These are phyloP conservation scores for Dictyostelium brefeldianum DNA, from an alignment of 78 protist genomes.

Conservation along the genomic window DNA sequence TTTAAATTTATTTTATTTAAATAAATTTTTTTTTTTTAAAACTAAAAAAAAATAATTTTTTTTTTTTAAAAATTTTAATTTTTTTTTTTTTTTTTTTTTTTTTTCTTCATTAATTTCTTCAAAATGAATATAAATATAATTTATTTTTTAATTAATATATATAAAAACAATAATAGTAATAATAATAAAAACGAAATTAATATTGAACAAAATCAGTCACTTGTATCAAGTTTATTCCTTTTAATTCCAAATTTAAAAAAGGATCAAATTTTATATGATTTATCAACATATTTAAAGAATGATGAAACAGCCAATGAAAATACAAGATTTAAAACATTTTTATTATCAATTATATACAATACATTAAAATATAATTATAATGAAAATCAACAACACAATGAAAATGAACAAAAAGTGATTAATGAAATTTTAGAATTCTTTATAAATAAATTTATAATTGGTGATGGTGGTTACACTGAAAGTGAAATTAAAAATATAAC, in stretches of 20 bases:
- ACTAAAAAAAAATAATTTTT: background rate
- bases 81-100: background rate
- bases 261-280: background rate
- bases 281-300: background rate
- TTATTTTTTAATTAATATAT: background rate
- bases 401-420: background rate
- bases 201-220: constrained; percentile 9
- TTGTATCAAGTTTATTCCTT: constrained; percentile 9
- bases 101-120: background rate
- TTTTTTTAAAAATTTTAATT: background rate
- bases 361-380: background rate
- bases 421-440: background rate
- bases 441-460: background rate
- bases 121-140: constrained; percentile 7
- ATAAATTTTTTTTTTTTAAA: too few species aligned
- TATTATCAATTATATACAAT: constrained; percentile 11
- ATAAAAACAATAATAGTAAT: background rate
- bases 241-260: constrained; percentile 22
- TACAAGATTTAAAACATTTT: background rate
- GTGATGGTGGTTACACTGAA: background rate
- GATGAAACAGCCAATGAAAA: background rate
- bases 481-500: background rate
- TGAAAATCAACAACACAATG: background rate
- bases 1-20: too few species aligned
- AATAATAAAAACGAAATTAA: background rate